phyloP scores from a whole-genome alignment of 257 asterid genomes.

The Capsicum rhomboideum region DNA sequence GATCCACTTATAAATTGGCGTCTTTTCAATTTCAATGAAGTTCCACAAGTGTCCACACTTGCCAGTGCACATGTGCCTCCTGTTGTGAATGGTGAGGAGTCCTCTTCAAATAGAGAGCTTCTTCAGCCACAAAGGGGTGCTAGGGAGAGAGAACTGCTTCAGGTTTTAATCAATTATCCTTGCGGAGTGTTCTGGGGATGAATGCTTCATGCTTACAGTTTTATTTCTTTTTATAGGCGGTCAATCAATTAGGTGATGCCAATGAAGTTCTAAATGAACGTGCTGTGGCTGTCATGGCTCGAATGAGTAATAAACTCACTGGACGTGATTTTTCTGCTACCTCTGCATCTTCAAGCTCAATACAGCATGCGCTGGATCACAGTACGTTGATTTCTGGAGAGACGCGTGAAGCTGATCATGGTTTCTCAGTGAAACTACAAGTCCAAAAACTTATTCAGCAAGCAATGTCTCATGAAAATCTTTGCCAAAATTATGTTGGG shows the following conservation, averaged over 20 bases:
- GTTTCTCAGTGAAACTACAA: conserved; percentile 82
- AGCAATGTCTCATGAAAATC: conserved; percentile 82
- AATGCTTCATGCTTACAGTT: conserved; percentile 1
- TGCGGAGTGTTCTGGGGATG: neutral
- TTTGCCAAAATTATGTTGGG: conserved; percentile 99
- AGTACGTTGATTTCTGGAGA: conserved; percentile 56
- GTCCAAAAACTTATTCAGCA: conserved; percentile 94
- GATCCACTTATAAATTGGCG: conserved; percentile 99
- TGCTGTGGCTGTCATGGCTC: conserved; percentile 94
- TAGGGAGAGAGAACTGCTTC: conserved; percentile 93
- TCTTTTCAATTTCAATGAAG: conserved; percentile 95
- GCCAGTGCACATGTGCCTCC: conserved; percentile 53
- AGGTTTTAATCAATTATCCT: conserved; percentile 30
- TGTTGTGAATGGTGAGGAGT: conserved; percentile 56
- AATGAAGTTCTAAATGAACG: conserved; percentile 94
- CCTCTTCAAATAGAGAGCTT: conserved; percentile 49
- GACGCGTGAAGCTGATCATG: conserved; percentile 85
- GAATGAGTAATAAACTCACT: conserved; percentile 96
- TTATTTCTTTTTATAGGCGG: conserved; percentile 47
- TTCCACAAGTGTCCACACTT: conserved; percentile 78
- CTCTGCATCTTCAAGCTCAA: conserved; percentile 45
- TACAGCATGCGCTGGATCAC: conserved; percentile 62
- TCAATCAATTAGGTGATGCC: conserved; percentile 95
- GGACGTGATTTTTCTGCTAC: conserved; percentile 84
- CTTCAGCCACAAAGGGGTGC: conserved; percentile 81